Base-by-base conservation (phyloP, 2,329 filamentous ascomycete species). In the Scolecobasidium constrictum region DNA sequence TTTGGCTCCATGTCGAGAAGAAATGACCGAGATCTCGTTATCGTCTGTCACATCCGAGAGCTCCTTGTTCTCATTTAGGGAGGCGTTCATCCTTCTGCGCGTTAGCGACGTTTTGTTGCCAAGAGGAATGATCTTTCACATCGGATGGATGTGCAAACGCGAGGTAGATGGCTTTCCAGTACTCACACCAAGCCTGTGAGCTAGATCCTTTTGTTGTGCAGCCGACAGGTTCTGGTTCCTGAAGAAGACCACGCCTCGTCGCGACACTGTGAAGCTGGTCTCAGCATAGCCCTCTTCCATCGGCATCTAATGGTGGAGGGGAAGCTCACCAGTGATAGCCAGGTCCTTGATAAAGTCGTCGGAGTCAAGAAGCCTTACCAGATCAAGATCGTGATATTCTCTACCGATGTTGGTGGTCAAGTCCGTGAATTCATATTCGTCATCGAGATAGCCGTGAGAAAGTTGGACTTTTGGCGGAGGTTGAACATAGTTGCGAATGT, bases 221-320 rank as follows among this genome's bases (percentile, higher is more conserved):
- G 80, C 72, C 48, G 68, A 71, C 31, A 83, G 59, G 53, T 70
- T 65, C 48, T 85, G 80, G 22, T 72, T 69, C 16, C 78, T 73
- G 61, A 84, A 81, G 62, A 83, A 82, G 21, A 83, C 78, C 3
- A 84, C 80, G 7, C 79, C 79, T 1, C 80, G 73, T 46, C 76
- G 72, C 1, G 79, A 83, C 49, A 23, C 34, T 9, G 34, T 17
- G 9, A 36, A 9, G 11, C 12, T 9, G 9, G 17, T 36, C n/a
- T n/a, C n/a, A n/a, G n/a, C n/a, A n/a, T n/a, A n/a, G n/a, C n/a
- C n/a, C n/a, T n/a, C n/a, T n/a, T n/a, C n/a, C n/a, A n/a, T n/a
- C n/a, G n/a, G n/a, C n/a, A n/a, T n/a, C n/a, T n/a, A n/a, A n/a
- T n/a, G n/a, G 9, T 36, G 11, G 9, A 16, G 9, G 16, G 16